Conservation (phyloP, 345 rosid genomes). For the Linum usitatissimum region DNA sequence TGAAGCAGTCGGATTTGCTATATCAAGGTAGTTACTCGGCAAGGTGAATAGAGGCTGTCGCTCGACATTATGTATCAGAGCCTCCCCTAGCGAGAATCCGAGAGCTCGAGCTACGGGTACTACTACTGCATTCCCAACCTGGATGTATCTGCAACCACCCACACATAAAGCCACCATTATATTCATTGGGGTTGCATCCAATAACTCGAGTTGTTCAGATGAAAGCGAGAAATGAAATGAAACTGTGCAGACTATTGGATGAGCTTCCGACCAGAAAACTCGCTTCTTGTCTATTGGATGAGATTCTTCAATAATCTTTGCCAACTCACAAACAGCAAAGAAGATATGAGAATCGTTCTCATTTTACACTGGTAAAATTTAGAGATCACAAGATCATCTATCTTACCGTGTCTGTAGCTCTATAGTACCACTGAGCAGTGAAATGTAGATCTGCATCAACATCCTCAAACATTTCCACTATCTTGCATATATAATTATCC, state of each 20-base stretch:
- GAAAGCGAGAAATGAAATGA: too few species aligned
- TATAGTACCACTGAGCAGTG: constrained; percentile 68
- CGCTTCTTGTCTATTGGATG: constrained; percentile 29
- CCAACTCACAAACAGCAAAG: not conserved
- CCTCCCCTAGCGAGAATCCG: constrained; percentile 44
- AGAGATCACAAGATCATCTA: too few species aligned
- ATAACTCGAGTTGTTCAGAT: too few species aligned
- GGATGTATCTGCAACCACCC: constrained; percentile 37
- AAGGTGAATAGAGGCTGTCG: constrained; percentile 27
- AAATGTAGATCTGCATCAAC: constrained; percentile 32
- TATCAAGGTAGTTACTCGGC: constrained; percentile 27
- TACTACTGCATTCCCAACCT: constrained; percentile 72
- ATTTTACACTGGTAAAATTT: not conserved
- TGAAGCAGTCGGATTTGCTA: not conserved
- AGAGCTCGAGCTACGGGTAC: constrained; percentile 64
- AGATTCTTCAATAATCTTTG: constrained; percentile 36
- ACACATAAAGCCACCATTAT: not conserved
- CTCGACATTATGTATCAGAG: constrained; percentile 22
- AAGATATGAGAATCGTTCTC: not conserved
- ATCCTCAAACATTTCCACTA: constrained; percentile 55
- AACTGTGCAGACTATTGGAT: too few species aligned
- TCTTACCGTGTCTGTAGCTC: constrained; percentile 65
- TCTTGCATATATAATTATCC: constrained; percentile 37
- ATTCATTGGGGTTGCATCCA: too few species aligned
- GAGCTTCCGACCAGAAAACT: constrained; percentile 54